Base-by-base conservation (phyloP, 1,284 basidiomycete genomes). In the Austropuccinia psidii region DNA sequence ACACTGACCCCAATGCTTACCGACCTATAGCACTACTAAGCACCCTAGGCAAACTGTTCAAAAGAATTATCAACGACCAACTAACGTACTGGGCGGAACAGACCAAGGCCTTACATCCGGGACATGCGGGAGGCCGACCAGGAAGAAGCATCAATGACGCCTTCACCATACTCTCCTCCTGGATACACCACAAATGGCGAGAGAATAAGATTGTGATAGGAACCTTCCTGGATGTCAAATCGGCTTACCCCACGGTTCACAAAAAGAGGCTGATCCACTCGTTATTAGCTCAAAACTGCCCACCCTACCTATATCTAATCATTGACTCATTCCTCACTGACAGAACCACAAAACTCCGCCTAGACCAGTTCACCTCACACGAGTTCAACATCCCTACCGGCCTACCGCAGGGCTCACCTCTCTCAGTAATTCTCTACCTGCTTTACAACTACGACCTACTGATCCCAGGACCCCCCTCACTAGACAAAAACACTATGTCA, bases 391-490 rank as follows among this genome's bases (percentile, higher is more conserved):
- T 66, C 4, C 7, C 49, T 0, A 66, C 24, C 0, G 64, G 64
- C 9, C 33, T 54, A 13, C 64, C 68, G 7, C 68, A 70, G 33
- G 68, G 57, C 0, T 70, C 55, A 13, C 68, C 68, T 11, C 45
- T 61, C 0, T 70, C 68, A 0, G 55, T 61, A 8, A 70, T 70
- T n/a, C 43, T 70, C 1, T 70, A 70, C 15, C 60, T 70, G 1
- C 24, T 50, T 6, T 70, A 70, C 21, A 70, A 70, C 7, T 47
- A 35, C 1, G 9, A 27, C 11, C 27, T 70, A 13, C 55, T 61
- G 2, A 47, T 17, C 1, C 7, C 13, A 45, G n/a, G n/a, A 8
- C 6, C 27, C 4, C n/a, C 7, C 39, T 43, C 41, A 2, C 4
- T n/a, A 0, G 24, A 11, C 0, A 0, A 1, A 27, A 33, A 37